Conservation (phyloP, 352 stramenopile species). For the Aphanomyces stellatus region DNA sequence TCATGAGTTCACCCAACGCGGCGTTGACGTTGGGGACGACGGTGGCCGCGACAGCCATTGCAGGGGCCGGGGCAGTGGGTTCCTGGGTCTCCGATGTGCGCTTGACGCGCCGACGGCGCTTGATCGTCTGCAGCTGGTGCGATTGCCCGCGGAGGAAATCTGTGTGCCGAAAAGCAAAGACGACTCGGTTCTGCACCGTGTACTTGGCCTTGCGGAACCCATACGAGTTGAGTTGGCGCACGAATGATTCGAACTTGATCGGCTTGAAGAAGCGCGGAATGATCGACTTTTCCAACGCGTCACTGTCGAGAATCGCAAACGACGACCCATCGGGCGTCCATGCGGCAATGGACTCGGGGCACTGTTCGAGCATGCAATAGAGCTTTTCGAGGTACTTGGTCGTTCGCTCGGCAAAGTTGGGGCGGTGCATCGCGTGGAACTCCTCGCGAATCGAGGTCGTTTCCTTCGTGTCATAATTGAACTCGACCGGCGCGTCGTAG, state of each 20-base stretch:
- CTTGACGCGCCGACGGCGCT: constrained; percentile 15
- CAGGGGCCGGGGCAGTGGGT: background rate
- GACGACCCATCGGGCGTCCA: constrained; percentile 66
- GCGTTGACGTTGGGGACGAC: background rate
- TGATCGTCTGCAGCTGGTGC: constrained; percentile 13
- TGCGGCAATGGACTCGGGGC: constrained; percentile 11
- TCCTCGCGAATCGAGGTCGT: background rate
- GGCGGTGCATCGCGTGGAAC: background rate
- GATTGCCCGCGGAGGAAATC: constrained; percentile 12
- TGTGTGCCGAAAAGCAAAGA: constrained; percentile 15
- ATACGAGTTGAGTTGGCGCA: constrained; percentile 94
- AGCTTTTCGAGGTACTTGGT: constrained; percentile 21
- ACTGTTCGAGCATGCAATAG: constrained; percentile 18
- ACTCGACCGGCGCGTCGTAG: background rate
- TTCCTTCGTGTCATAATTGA: too few relatives aligned
- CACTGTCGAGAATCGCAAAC: constrained; percentile 81
- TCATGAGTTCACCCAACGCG: background rate
- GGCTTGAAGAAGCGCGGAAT: constrained; percentile 95
- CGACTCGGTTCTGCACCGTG: constrained; percentile 4
- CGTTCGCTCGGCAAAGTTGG: constrained; percentile 14
- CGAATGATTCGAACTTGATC: constrained; percentile 93
- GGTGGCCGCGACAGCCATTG: background rate
- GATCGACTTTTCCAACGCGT: constrained; percentile 76
- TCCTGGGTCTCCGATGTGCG: background rate
- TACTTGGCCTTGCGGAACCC: constrained; percentile 71